phyloP scores from a whole-genome alignment of 768 basidiomycete species.

The Termitomyces sp. region DNA sequence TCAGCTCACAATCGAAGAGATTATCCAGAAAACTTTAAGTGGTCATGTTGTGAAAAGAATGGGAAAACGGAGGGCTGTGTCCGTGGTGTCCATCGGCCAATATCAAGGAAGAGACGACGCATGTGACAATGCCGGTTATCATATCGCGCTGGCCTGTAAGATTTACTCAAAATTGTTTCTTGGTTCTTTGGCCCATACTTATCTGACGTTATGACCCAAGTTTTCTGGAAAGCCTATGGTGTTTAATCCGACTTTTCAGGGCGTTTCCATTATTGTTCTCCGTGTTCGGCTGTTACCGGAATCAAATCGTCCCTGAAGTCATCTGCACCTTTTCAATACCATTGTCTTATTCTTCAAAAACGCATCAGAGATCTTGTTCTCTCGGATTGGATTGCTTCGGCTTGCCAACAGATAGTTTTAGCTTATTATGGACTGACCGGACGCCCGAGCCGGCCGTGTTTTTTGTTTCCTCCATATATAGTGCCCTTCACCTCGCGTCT shows the following conservation, averaged over 20 bases:
- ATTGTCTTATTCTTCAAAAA: conserved; percentile 10
- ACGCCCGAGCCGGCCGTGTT: not conserved
- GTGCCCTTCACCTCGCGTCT: not conserved
- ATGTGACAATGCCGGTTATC: conserved; percentile 9
- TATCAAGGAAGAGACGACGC: conserved; percentile 30
- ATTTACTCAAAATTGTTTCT: not conserved
- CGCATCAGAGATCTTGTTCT: conserved; percentile 3
- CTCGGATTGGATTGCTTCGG: not conserved
- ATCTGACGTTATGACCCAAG: not conserved
- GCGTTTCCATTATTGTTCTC: conserved; percentile 12
- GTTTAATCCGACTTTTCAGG: not conserved
- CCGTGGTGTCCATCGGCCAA: conserved; percentile 26
- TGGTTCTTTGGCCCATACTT: not conserved
- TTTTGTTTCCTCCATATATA: conserved; percentile 7
- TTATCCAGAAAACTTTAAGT: conserved; percentile 42
- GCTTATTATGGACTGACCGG: not conserved
- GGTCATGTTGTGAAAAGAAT: conserved; percentile 43
- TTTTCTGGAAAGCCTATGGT: not conserved
- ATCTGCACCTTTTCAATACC: not conserved
- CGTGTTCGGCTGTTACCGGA: conserved; percentile 2
- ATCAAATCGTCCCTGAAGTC: not conserved
- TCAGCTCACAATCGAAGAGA: conserved; percentile 28
- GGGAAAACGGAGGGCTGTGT: conserved; percentile 34
- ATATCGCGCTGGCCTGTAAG: not conserved
- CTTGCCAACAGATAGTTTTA: not conserved